Percentiles rank a stretch among this genome's conserved stretches.
phyloP scores from a whole-genome alignment of 148 eudicot genomes.

The Rhododendron ovatum region DNA sequence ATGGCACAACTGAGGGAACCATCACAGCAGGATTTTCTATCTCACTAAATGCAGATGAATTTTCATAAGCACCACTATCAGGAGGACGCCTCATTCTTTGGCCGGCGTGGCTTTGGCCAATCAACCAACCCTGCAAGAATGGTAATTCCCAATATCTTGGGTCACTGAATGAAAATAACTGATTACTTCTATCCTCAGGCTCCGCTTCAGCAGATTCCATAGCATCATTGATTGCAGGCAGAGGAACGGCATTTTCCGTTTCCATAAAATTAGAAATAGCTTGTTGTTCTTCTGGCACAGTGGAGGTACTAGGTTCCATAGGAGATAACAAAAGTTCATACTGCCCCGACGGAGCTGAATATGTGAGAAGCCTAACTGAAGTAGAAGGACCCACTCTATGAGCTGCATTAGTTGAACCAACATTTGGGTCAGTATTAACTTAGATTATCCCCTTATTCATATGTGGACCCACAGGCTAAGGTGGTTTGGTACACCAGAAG shows the following conservation, averaged over 20 bases:
- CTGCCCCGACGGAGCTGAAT: constrained; percentile 91
- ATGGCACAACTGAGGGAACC: constrained; percentile 27
- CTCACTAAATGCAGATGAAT: constrained; percentile 30
- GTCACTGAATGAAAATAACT: constrained; percentile 68
- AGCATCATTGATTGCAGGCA: constrained; percentile 44
- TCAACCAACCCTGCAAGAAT: constrained; percentile 94
- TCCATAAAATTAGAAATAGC: constrained; percentile 36
- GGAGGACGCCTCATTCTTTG: constrained; percentile 54
- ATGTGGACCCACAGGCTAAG: not conserved
- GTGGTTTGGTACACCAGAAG: not conserved
- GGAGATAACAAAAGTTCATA: constrained; percentile 88
- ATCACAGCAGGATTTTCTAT: constrained; percentile 28
- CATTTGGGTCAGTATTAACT: constrained; percentile 35
- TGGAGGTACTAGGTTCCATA: constrained; percentile 46
- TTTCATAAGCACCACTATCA: constrained; percentile 41
- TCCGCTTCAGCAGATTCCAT: constrained; percentile 63
- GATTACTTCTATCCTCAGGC: constrained; percentile 64
- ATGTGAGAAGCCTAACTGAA: constrained; percentile 88
- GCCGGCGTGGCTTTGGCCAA: constrained; percentile 96
- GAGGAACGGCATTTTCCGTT: constrained; percentile 37
- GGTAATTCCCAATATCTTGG: constrained; percentile 87
- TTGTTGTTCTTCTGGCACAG: constrained; percentile 40
- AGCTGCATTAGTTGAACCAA: constrained; percentile 34
- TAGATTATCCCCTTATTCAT: not conserved
- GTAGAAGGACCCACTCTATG: constrained; percentile 58